Percentiles rank a stretch among this genome's conserved stretches.
Evolutionary conservation across 345 rosid species (phyloP).

Genomic region (Lenwebbia sp.): DNA sequence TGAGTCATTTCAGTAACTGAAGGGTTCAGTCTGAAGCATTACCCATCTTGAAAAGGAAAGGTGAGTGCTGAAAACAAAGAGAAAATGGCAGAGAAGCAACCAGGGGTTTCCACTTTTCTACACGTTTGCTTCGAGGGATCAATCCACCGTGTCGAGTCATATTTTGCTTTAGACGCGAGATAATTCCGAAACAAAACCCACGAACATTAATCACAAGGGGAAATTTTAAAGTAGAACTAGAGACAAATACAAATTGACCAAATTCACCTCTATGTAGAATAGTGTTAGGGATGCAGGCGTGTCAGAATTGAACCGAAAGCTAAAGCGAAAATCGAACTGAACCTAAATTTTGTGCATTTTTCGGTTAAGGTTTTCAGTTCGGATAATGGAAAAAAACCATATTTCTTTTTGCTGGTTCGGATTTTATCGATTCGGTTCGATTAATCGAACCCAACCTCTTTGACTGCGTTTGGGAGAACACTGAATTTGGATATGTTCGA

Average conservation of each 20-base stretch:
- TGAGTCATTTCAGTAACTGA: background rate
- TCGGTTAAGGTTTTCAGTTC: too few relatives aligned
- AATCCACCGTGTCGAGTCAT: background rate
- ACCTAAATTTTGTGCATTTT: too few relatives aligned
- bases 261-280: background rate
- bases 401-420: too few relatives aligned
- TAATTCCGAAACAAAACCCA: background rate
- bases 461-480: too few relatives aligned
- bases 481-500: too few relatives aligned
- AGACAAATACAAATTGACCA: background rate
- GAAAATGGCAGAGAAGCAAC: background rate
- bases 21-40: background rate
- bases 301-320: too few relatives aligned
- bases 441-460: too few relatives aligned
- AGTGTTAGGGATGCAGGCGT: background rate
- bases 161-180: background rate
- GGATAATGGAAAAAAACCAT: too few relatives aligned
- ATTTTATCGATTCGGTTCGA: too few relatives aligned
- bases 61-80: background rate
- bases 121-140: background rate
- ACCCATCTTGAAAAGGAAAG: background rate
- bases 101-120: background rate
- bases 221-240: background rate
- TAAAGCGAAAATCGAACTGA: too few relatives aligned
- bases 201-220: background rate